Base-by-base conservation (phyloP, 345 rosid species). In the Atalantia buxifolia region DNA sequence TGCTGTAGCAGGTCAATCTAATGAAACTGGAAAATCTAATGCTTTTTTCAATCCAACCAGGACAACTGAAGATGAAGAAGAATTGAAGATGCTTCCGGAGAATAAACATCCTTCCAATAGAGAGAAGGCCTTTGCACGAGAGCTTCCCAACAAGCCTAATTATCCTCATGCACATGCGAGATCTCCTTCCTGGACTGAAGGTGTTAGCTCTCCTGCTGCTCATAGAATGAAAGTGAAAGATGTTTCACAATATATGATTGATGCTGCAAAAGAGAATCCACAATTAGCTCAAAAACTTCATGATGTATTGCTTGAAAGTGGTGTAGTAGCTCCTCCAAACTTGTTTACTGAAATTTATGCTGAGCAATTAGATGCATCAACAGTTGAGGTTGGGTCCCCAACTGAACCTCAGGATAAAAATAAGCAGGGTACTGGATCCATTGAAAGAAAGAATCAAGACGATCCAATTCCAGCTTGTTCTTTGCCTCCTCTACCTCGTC, bases 181-280 rank as follows among this genome's bases (percentile, higher is more conserved):
- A 83, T 90, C 92, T 78, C 98, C 98, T 77, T 95, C 98, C 48
- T 95, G 98, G 98, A 95, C 98, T 30, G 98, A 93, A 90, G 98
- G 98, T 80, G 92, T 93, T 77, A 89, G 91, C 87, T 90, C 93
- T 72, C 97, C 98, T n/a, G 92, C 95, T 56, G 93, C 79, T 33
- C 93, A 79, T 38, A 88, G 87, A 84, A 95, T 89, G 98, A 93
- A 95, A 87, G 97, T 90, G 78, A 93, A 92, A 90, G 94, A 95
- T 84, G 97, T 95, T 79, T 95, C 98, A 35, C 90, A 86, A 78
- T 93, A 95, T 83, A 92, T 95, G 98, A 90, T 95, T 69, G 93
- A 95, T 87, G 98, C 95, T 80, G 95, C 98, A 69, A 93, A 95
- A 84, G 98, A 93, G 82, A 95, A 95, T 87, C 98, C 98, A 55